Conservation (phyloP, 1,284 basidiomycete genomes). For the Coniophora puteana region DNA sequence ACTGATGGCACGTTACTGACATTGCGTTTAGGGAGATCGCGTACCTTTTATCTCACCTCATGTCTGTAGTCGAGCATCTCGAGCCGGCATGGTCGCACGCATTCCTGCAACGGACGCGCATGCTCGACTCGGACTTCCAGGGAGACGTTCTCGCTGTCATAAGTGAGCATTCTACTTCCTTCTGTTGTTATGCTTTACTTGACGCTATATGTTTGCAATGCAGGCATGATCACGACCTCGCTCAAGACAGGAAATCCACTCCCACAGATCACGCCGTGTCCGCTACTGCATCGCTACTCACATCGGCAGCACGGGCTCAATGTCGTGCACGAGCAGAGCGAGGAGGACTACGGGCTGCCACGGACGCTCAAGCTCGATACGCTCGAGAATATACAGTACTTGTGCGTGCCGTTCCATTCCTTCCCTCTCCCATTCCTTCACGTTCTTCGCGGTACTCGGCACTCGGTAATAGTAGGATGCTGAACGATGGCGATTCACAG, state of each 20-base stretch:
- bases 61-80: conserved; percentile 61
- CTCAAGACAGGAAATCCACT: conserved; percentile 74
- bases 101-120: conserved; percentile 70
- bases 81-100: conserved; percentile 75
- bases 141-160: conserved; percentile 82
- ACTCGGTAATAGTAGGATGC: too few species aligned
- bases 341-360: conserved; percentile 69
- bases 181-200: neutral
- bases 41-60: conserved; percentile 58
- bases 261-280: conserved; percentile 85
- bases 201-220: too few species aligned
- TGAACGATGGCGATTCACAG: too few species aligned
- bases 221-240: conserved; percentile 67
- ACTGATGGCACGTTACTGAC: conserved; percentile 2
- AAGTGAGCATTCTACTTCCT: conserved; percentile 40
- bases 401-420: conserved; percentile 40
- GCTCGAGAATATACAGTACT: conserved; percentile 65
- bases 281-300: conserved; percentile 75
- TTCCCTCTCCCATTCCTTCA: conserved; percentile 3
- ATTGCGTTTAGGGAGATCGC: conserved; percentile 48
- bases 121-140: conserved; percentile 79
- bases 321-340: conserved; percentile 59
- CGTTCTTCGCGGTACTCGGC: neutral
- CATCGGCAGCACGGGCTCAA: conserved; percentile 57
- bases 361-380: conserved; percentile 61